Conservation (phyloP, 441 rosid species). For the California macrophylla region DNA sequence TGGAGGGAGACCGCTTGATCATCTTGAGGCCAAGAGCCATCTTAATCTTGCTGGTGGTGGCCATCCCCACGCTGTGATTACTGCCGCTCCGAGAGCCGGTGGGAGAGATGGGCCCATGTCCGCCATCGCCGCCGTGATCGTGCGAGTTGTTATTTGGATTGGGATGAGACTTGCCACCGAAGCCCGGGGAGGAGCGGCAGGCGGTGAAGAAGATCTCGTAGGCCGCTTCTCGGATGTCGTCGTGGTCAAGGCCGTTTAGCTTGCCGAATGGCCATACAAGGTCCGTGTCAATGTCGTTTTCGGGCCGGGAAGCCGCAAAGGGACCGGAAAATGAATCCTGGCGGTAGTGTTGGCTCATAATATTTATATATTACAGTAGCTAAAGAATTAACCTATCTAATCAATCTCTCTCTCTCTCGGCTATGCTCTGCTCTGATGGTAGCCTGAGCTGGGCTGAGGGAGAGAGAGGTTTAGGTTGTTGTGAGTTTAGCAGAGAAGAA, state of each 20-base stretch:
- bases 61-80: slow-evolving; percentile 50
- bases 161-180: slow-evolving; percentile 61
- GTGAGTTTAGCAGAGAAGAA: not conserved
- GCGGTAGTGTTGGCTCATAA: slow-evolving; percentile 45
- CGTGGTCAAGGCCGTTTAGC: slow-evolving; percentile 44
- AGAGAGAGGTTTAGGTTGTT: not conserved
- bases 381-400: too few relatives aligned
- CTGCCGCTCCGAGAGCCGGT: slow-evolving; percentile 27
- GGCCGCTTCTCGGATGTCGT: slow-evolving; percentile 67
- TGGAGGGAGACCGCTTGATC: slow-evolving; percentile 60
- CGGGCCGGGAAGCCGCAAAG: slow-evolving; percentile 15
- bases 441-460: not conserved
- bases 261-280: slow-evolving; percentile 63
- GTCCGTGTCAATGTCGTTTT: slow-evolving; percentile 28
- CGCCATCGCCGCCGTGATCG: slow-evolving; percentile 29
- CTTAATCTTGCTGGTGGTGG: slow-evolving; percentile 64
- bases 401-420: not conserved
- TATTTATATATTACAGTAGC: too few relatives aligned
- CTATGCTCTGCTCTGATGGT: not conserved
- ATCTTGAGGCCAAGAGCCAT: slow-evolving; percentile 62
- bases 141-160: slow-evolving; percentile 29
- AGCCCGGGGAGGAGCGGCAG: slow-evolving; percentile 80
- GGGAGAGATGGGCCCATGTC: slow-evolving; percentile 22
- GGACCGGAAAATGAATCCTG: slow-evolving; percentile 43
- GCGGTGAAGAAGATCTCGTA: slow-evolving; percentile 86